Percentiles rank a stretch among this genome's conserved stretches.
Evolutionary conservation across 768 basidiomycete species (phyloP).

Genomic region (Suillus fuscotomentosus): DNA sequence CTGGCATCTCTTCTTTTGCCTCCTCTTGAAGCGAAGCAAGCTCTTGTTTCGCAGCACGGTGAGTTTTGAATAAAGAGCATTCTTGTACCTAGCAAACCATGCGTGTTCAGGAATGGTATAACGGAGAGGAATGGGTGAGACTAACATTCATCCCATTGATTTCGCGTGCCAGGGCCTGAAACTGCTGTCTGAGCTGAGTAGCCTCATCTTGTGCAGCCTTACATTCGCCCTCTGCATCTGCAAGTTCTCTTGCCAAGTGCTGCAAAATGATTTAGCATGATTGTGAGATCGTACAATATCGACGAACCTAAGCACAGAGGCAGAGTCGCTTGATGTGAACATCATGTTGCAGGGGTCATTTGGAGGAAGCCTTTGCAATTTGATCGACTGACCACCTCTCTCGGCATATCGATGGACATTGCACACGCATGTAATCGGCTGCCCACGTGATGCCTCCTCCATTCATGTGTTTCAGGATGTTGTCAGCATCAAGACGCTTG

Average conservation of each 20-base stretch:
- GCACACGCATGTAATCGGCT: conserved; percentile 55
- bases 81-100: conserved; percentile 16
- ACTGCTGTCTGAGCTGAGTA: conserved; percentile 28
- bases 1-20: conserved; percentile 68
- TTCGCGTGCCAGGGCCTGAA: conserved; percentile 25
- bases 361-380: conserved; percentile 27
- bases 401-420: conserved; percentile 67
- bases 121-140: background rate
- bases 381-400: conserved; percentile 61
- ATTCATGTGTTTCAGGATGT: conserved; percentile 39
- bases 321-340: conserved; percentile 52
- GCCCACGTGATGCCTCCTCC: conserved; percentile 63
- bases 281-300: background rate
- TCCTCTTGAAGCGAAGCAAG: conserved; percentile 51
- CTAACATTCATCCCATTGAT: conserved; percentile 36
- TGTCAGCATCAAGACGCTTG: conserved; percentile 64
- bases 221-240: conserved; percentile 38
- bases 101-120: background rate
- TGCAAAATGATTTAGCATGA: conserved; percentile 20
- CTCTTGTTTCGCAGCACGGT: conserved; percentile 33
- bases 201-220: conserved; percentile 26
- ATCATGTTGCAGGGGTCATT: conserved; percentile 44
- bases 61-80: conserved; percentile 19
- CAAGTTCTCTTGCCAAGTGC: conserved; percentile 45
- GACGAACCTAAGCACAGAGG: conserved; percentile 46